Evolutionary conservation across 352 stramenopile species (phyloP).

Genomic region (Phytophthora fragariaefolia): DNA sequence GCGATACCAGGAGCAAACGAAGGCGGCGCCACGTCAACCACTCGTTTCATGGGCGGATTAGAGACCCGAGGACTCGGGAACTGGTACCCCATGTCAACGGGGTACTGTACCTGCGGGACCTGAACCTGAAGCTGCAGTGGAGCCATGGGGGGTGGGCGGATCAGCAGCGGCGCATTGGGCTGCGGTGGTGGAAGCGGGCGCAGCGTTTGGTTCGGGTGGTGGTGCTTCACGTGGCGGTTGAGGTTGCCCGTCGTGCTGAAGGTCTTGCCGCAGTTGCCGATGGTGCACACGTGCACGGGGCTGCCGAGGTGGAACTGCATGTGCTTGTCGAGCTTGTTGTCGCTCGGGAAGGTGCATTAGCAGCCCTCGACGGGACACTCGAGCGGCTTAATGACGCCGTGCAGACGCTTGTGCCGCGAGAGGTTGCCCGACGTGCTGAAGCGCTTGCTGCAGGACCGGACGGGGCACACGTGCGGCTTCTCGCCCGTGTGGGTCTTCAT

Average conservation of each 20-base stretch:
- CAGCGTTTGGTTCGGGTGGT: conserved; percentile 40
- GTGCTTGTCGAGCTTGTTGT: conserved; percentile 55
- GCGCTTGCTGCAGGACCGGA: conserved; percentile 50
- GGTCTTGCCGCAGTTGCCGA: conserved; percentile 54
- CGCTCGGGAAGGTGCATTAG: conserved; percentile 41
- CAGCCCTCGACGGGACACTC: conserved; percentile 46
- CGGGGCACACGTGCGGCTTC: conserved; percentile 53
- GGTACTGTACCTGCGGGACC: conserved; percentile 25
- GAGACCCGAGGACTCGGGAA: conserved; percentile 27
- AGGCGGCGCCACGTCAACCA: conserved; percentile 17
- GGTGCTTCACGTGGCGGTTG: conserved; percentile 52
- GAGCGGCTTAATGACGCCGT: conserved; percentile 48
- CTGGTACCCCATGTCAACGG: conserved; percentile 30
- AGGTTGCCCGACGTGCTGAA: conserved; percentile 67
- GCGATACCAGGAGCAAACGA: conserved; percentile 30
- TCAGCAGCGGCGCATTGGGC: conserved; percentile 21
- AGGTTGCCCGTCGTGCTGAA: conserved; percentile 71
- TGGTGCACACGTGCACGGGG: conserved; percentile 46
- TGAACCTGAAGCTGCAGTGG: conserved; percentile 11
- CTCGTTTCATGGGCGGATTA: conserved; percentile 23
- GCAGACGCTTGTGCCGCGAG: conserved; percentile 61
- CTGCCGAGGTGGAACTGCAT: conserved; percentile 57
- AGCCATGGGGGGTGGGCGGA: conserved; percentile 7
- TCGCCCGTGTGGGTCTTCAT: conserved; percentile 66
- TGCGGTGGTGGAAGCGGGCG: conserved; percentile 24